A percentile compares a stretch with the other conserved stretches of the same genome.
Evolutionary conservation across 2,329 filamentous ascomycete genomes (phyloP).

Genomic region (Dothiorella sarmentorum): DNA sequence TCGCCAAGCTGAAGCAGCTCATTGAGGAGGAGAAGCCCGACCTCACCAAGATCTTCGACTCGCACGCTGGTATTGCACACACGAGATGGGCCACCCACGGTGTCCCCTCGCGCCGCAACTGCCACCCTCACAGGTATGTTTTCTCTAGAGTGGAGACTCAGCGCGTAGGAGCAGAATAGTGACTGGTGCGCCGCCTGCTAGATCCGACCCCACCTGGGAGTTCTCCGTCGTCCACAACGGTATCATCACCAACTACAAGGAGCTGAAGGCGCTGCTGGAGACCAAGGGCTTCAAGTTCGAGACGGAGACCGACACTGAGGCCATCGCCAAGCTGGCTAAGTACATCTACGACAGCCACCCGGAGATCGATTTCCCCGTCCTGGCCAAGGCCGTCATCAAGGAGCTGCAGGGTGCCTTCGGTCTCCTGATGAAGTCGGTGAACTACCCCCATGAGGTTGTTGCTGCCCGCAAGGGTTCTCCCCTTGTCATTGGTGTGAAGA

Average conservation of each 20-base stretch:
- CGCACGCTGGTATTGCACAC: constrained; percentile 97
- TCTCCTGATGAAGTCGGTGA: constrained; percentile 94
- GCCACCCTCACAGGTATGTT: constrained; percentile 91
- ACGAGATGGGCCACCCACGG: constrained; percentile 99
- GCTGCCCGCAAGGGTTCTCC: constrained; percentile 98
- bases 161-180: background rate
- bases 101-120: constrained; percentile 88
- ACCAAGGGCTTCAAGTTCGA: constrained; percentile 98
- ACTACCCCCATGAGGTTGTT: constrained; percentile 97
- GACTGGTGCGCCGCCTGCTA: constrained; percentile 35
- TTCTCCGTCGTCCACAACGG: constrained; percentile 98
- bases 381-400: constrained; percentile 96
- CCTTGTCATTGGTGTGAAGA: constrained; percentile 94
- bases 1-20: constrained; percentile 90
- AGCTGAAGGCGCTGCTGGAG: constrained; percentile 88
- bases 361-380: constrained; percentile 89
- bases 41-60: constrained; percentile 90
- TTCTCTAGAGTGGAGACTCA: background rate
- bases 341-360: constrained; percentile 96
- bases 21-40: constrained; percentile 81
- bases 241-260: constrained; percentile 99
- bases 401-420: constrained; percentile 98
- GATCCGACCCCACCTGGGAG: constrained; percentile 92
- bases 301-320: constrained; percentile 98
- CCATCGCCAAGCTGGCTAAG: constrained; percentile 97